Base-by-base conservation (phyloP, 2,329 filamentous ascomycete genomes). In the Clonostachys chloroleuca region DNA sequence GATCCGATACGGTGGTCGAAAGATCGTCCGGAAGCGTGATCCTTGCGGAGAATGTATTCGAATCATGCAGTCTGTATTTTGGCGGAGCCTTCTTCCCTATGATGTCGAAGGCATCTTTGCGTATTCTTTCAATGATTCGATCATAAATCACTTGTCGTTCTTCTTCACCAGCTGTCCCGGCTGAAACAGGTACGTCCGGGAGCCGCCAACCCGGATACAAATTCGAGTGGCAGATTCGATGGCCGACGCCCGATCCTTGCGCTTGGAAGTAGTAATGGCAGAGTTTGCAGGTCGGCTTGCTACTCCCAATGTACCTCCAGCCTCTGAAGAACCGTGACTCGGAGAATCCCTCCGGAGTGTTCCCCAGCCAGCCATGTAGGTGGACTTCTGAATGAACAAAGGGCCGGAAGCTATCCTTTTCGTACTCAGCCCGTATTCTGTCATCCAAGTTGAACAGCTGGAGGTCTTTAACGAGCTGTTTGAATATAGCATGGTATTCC, bases 261-360 rank as follows among this genome's bases (percentile, higher is more conserved):
- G 52, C 52, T 2, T 46, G 44, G n/a, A 72, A 67, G 44, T 68
- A 73, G 43, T 63, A 61, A 5, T 54, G 39, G 24, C 69, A 73
- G 2, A 73, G 57, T 1, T 60, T 57, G 34, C 69, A 73, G 0
- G 67, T 63, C 0, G 67, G 67, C 51, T 73, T 73, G 53, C 67
- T 69, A 30, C 55, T 57, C 1, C 67, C 69, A n/a, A 73, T 67
- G 46, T 70, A 72, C 13, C 51, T 55, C 48, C 56, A 61, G 9
- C 53, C 49, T 0, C 49, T 39, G 47, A 65, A 72, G 55, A 67
- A 71, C 0, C 35, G 35, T 3, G 24, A 9, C 24, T 30, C 24
- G 8, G 36, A 39, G 1, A 50, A 24, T 0, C 9, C 30, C 3
- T 36, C 44, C 6, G 49, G 48, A 13, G 44, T 34, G 14, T 57